Evolutionary conservation across 352 stramenopile species (phyloP), one percentile per base, ranked within the genome.

Genomic region (Pythium chondricola): DNA sequence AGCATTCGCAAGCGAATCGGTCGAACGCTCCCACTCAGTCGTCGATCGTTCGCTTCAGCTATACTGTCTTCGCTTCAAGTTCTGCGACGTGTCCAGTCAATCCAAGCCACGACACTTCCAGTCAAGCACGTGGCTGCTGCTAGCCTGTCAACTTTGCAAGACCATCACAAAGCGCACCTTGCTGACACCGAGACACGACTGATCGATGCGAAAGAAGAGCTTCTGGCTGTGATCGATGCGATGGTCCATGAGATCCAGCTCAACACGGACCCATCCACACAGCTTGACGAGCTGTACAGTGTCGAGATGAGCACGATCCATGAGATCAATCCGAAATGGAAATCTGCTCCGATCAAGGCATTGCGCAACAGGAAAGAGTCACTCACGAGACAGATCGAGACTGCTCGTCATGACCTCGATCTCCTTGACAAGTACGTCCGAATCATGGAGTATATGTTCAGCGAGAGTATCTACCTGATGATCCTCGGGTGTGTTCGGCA

Each of bases 401-500:
- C 67, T 2, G 78, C 78, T 17, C 52, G 52, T 20, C 41, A 58
- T 16, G 78, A 89, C 36, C 56, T 83, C 43, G 40, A 48, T 16
- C 40, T 85, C 21, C 43, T 89, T 6, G 60, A 65, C 26, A 65
- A 58, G 10, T 83, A 77, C 31, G 66, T 89, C 30, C 69, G 67
- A 5, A 39, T 87, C 57, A 68, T 85, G 56, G 71, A 73, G 27
- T 89, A 87, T 41, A 80, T 87, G 64, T 89, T 83, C 49, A 65
- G 69, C 0, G 74, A 81, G 31, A 84, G 70, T 17, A 52, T 89
- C 8, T 86, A 87, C 45, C 39, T 71, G 22, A 87, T 89, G 78
- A 53, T 89, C 13, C 36, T 83, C 17, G 58, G 41, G 2, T 73
- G 65, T 27, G 48, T 86, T 11, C 47, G 48, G 32, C 49, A 67